Evolutionary conservation across 768 basidiomycete genomes (phyloP).

Genomic region (Lentinula detonsa): DNA sequence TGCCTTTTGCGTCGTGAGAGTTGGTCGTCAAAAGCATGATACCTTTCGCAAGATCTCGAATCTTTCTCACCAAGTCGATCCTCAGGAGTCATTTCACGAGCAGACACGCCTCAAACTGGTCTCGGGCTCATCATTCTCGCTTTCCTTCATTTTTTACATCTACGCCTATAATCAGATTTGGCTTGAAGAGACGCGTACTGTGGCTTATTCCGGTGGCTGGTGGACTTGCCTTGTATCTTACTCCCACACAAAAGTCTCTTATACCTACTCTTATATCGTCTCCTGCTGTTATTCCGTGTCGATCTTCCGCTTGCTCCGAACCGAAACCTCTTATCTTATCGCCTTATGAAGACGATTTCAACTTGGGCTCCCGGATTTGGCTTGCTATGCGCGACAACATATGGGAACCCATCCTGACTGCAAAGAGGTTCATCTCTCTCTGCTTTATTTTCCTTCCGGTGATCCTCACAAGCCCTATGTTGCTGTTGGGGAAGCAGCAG

Average conservation of each 20-base stretch:
- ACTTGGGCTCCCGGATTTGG: constrained; percentile 37
- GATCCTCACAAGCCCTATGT: constrained; percentile 76
- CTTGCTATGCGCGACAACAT: constrained; percentile 50
- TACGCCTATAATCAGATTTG: constrained; percentile 21
- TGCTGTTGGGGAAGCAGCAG: constrained; percentile 60
- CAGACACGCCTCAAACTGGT: constrained; percentile 22
- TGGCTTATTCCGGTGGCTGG: constrained; percentile 57
- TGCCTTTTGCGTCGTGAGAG: not conserved
- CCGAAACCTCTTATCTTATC: constrained; percentile 46
- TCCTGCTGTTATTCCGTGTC: constrained; percentile 38
- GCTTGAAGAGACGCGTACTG: constrained; percentile 24
- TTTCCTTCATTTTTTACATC: constrained; percentile 28
- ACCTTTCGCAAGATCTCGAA: not conserved
- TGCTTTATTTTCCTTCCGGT: constrained; percentile 85
- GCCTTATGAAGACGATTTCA: constrained; percentile 54
- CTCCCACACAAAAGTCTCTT: constrained; percentile 35
- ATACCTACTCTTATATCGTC: constrained; percentile 45
- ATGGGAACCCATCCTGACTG: constrained; percentile 83
- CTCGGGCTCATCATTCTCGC: constrained; percentile 7
- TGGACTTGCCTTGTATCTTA: constrained; percentile 45
- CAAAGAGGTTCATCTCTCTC: constrained; percentile 77
- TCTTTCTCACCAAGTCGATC: not conserved
- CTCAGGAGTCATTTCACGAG: not conserved
- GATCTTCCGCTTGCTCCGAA: constrained; percentile 13
- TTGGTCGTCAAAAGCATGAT: not conserved